Evolutionary conservation across 2,329 filamentous ascomycete genomes (phyloP).

Genomic region (Calcarisporium arbuscula): DNA sequence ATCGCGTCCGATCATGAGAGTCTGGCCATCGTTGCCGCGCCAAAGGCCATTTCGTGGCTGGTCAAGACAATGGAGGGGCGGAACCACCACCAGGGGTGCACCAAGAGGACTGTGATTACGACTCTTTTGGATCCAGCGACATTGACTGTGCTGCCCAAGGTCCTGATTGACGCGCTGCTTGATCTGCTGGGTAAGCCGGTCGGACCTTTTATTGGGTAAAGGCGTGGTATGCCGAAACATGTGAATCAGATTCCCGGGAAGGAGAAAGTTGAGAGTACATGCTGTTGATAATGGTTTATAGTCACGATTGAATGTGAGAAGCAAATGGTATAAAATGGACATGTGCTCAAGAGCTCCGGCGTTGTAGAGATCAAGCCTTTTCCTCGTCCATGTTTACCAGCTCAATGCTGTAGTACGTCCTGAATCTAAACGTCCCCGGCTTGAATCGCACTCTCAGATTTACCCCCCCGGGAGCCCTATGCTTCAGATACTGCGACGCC

Average conservation of each 20-base stretch:
- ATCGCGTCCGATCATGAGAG: conserved; percentile 31
- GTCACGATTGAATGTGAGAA: too few species aligned
- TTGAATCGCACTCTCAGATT: background rate
- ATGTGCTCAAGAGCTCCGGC: too few species aligned
- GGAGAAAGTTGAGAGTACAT: too few species aligned
- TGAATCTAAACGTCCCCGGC: conserved; percentile 2
- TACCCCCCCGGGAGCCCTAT: conserved; percentile 1
- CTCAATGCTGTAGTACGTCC: conserved; percentile 5
- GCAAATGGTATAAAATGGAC: too few species aligned
- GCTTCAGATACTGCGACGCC: background rate
- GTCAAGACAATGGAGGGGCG: conserved; percentile 8
- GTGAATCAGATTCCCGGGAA: too few species aligned
- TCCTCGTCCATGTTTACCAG: conserved; percentile 1
- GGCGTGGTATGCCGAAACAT: too few species aligned
- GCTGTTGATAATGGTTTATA: too few species aligned
- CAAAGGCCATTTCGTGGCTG: conserved; percentile 10
- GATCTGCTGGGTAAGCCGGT: conserved; percentile 9
- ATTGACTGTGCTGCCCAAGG: conserved; percentile 9
- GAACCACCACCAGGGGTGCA: too few species aligned
- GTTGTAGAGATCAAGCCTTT: too few species aligned
- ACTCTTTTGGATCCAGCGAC: conserved; percentile 11
- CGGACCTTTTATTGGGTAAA: conserved; percentile 10
- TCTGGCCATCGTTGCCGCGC: conserved; percentile 8
- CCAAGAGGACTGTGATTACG: conserved; percentile 5
- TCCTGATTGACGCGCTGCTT: conserved; percentile 10